A percentile compares a stretch with the other conserved stretches of the same genome.
Conservation (phyloP, 257 asterid species). For the Solanum medicagineum region DNA sequence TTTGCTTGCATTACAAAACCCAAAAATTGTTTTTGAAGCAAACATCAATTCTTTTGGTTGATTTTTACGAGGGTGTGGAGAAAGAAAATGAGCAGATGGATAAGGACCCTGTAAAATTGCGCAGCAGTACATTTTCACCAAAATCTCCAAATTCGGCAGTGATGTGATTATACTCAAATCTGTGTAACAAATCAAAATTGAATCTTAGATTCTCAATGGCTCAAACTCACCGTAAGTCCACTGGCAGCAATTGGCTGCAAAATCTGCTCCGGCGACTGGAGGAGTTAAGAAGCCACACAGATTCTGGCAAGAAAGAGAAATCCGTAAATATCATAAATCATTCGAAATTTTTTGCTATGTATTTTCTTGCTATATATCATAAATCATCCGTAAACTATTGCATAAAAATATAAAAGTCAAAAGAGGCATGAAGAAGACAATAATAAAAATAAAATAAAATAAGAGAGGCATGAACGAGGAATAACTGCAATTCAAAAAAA, state of each 20-base stretch:
- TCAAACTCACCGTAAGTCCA: no score
- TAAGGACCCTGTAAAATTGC: conserved; percentile 11
- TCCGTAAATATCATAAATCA: background rate
- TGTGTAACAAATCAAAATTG: no score
- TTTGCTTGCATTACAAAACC: conserved; percentile 23
- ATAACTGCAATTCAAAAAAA: no score
- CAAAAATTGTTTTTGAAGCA: conserved; percentile 11
- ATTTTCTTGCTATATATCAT: background rate
- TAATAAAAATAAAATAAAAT: background rate
- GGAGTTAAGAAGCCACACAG: background rate
- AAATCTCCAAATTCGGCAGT: background rate
- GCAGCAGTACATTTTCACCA: background rate
- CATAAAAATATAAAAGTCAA: background rate
- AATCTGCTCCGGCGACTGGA: background rate
- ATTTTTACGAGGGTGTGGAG: background rate
- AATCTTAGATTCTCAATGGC: no score
- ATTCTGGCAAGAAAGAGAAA: background rate
- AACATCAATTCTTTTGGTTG: conserved; percentile 4
- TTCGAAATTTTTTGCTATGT: background rate
- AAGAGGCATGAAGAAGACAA: background rate
- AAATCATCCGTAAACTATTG: background rate
- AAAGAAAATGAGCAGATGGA: background rate
- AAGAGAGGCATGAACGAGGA: background rate
- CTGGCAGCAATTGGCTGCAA: background rate
- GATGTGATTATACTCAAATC: background rate